Base-by-base conservation (phyloP, 23 red algal species). In the Gracilaria gracilis region DNA sequence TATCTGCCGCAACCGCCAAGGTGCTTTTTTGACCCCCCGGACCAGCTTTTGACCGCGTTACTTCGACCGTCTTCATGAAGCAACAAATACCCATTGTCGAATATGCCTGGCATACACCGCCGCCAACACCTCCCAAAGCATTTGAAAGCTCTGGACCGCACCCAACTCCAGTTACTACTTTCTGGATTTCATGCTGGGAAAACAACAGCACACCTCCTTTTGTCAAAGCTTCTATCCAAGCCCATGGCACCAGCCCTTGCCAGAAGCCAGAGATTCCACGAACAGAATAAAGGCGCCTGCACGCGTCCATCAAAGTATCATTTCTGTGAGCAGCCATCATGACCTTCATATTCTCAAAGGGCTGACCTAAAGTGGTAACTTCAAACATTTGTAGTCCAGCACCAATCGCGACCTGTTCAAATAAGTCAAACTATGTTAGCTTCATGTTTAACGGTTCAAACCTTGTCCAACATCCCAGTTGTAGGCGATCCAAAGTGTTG, bases 61-160 rank as follows among this genome's bases (percentile, higher is more conserved):
- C 95, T 72, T 93, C 89, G 70, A 93, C 95, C 33, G 95, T 97
- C 84, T 97, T 97, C 95, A 97, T 97, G 24, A 93, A 93, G 38
- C 89, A 93, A 55, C 95, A 97, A 59, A 93, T 82, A 35, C 95
- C 95, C 83, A 97, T 97, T 11, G 95, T 97, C 2, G 95, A 93
- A 49, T 97, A 97, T 29, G 95, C 95, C 53, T 97, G 95, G 55
- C 84, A 88, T 29, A 97, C 57, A 33, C 95, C 95, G 23, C 95
- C 95, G 54, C 87, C 91, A 64, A 97, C 82, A 58, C 95, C 95
- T 29, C 95, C 95, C 20, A 88, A 40, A 13, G 89, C 91, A 35
- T 80, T 83, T 42, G 95, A 49, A 40, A 66, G 57, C 25, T 77
- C 64, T 33, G 85, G 84, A 5, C 90, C 88, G 29, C 40, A 36